These are phyloP conservation scores for Pyrenophora teres DNA, from an alignment of 2,329 filamentous ascomycete species.

Conservation along the genomic window DNA sequence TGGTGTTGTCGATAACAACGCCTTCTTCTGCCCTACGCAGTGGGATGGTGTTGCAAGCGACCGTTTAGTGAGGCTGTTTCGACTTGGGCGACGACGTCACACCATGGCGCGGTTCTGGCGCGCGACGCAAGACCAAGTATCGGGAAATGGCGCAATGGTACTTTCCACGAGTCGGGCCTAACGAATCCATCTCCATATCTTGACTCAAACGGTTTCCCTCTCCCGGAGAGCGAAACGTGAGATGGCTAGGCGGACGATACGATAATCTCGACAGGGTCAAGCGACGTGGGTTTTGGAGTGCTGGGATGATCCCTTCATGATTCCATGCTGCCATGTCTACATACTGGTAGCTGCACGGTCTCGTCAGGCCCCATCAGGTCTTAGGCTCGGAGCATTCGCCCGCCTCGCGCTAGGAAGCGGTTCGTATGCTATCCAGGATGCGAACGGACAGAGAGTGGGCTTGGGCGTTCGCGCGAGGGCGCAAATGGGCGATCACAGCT, in stretches of 20 bases:
- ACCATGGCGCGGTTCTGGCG: not conserved
- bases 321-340: not conserved
- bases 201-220: slow-evolving; percentile 4
- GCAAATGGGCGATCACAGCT: slow-evolving; percentile 28
- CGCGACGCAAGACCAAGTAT: slow-evolving; percentile 4
- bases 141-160: slow-evolving; percentile 8
- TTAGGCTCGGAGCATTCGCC: slow-evolving; percentile 10
- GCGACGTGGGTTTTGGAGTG: not conserved
- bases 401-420: slow-evolving; percentile 13
- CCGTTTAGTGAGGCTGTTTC: slow-evolving; percentile 8
- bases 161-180: slow-evolving; percentile 13
- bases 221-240: slow-evolving; percentile 4
- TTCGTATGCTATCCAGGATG: slow-evolving; percentile 9
- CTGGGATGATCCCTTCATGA: slow-evolving; percentile 10
- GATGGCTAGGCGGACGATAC: slow-evolving; percentile 6
- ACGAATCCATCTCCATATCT: not conserved
- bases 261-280: slow-evolving; percentile 9
- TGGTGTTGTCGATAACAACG: not conserved
- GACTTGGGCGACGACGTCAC: not conserved
- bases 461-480: slow-evolving; percentile 7
- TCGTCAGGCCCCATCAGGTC: slow-evolving; percentile 4
- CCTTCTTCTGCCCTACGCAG: slow-evolving; percentile 3
- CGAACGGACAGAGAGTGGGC: slow-evolving; percentile 15
- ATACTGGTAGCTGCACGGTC: slow-evolving; percentile 8
- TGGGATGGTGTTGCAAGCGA: slow-evolving; percentile 6